Evolutionary conservation across 73 alveolate genomes (phyloP), one percentile per base, ranked within the genome.

Genomic region (Stentor coeruleus): DNA sequence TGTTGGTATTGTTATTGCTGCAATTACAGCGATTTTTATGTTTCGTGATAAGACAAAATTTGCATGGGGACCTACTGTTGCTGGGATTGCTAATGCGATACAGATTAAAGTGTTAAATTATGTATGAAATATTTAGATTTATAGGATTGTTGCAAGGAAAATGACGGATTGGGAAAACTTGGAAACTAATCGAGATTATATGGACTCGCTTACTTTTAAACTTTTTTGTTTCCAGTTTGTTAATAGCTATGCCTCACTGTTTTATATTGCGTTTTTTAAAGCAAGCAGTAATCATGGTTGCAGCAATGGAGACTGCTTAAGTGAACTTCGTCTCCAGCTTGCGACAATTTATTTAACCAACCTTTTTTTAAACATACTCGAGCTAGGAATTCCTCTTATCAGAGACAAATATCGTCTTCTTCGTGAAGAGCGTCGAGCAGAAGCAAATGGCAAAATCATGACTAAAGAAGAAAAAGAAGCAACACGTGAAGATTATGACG

Each of bases 81-180:
- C 86, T 35, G 87, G 84, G 1, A 42, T 39, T 0, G 26, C 72
- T 35, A 85, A 85, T 38, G 91, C 91, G 0, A 36, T 85, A 20
- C 80, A 81, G 60, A 85, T 85, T n/a, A 38, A 36, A 26, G 3
- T 80, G 6, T 59, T 85, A 77, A 85, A 85, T 42, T n/a, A n/a
- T n/a, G n/a, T n/a, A n/a, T n/a, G n/a, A n/a, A n/a, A n/a, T n/a
- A n/a, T n/a, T n/a, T 38, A 30, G 36, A 2, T 85, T 3, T 85
- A 81, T 39, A 15, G 39, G 28, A 2, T n/a, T n/a, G 39, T 85
- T 0, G 87, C 91, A 20, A 81, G 57, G 36, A 3, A 14, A 3
- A 3, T 85, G 84, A 85, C 86, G 3, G 85, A 85, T 14, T 85
- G 80, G 76, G 91, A 85, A 59, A 85, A 85, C 81, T 58, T 57